These are phyloP conservation scores for Lachancea waltii DNA, from an alignment of 805 yeast species.

Conservation along the genomic window DNA sequence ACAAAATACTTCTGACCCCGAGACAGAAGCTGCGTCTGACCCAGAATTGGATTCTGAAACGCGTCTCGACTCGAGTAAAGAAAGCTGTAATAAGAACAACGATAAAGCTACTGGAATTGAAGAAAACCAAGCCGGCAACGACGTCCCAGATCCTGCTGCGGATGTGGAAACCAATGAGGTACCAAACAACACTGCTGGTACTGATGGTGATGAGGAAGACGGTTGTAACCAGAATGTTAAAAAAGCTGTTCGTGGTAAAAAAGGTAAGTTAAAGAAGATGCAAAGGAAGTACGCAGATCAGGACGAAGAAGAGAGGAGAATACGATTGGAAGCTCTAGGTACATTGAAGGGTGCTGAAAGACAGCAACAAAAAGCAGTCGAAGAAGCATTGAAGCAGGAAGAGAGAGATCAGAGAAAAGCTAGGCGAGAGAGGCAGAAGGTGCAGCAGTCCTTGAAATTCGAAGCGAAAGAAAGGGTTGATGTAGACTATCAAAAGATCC, in stretches of 20 bases:
- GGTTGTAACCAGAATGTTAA: not conserved
- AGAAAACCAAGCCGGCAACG: too few species aligned
- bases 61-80: too few species aligned
- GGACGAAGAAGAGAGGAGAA: conserved; percentile 76
- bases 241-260: conserved; percentile 70
- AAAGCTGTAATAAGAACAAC: too few species aligned
- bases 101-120: too few species aligned
- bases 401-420: conserved; percentile 31
- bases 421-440: conserved; percentile 36
- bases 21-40: not conserved
- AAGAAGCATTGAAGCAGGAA: conserved; percentile 32
- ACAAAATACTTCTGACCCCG: not conserved
- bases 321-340: conserved; percentile 78
- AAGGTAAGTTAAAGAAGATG: conserved; percentile 75
- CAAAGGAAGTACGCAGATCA: conserved; percentile 81
- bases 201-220: conserved; percentile 4
- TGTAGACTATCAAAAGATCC: conserved; percentile 40
- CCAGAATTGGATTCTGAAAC: conserved; percentile 10
- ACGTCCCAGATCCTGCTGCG: too few species aligned
- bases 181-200: not conserved
- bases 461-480: conserved; percentile 36
- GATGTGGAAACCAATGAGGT: not conserved
- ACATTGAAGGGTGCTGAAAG: conserved; percentile 56
- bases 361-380: conserved; percentile 33
- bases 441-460: conserved; percentile 32